phyloP scores from a whole-genome alignment of 345 rosid genomes.

The Lumnitzera racemosa region DNA sequence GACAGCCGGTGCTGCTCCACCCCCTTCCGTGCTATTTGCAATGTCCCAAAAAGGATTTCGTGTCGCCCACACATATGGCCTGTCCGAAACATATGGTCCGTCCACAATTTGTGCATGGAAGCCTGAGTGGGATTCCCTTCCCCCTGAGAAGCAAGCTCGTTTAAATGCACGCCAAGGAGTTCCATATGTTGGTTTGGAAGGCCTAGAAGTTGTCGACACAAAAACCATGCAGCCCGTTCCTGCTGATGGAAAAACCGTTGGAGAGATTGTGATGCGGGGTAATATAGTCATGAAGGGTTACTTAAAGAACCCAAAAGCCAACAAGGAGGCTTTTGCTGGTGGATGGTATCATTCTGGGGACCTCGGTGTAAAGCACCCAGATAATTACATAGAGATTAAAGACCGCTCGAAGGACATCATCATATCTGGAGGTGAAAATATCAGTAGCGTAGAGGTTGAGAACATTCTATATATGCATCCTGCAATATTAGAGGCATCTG shows the following conservation, averaged over 20 bases:
- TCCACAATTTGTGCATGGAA: conserved; percentile 84
- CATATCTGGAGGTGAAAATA: conserved; percentile 93
- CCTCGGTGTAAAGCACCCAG: conserved; percentile 82
- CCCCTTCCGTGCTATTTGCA: conserved; percentile 60
- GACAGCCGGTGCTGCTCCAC: conserved; percentile 94
- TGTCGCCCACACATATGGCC: conserved; percentile 81
- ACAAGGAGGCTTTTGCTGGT: conserved; percentile 64
- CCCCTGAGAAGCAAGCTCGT: conserved; percentile 64
- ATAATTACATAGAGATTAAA: conserved; percentile 74
- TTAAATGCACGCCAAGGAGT: conserved; percentile 95
- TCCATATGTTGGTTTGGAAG: conserved; percentile 54
- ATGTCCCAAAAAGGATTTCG: conserved; percentile 79
- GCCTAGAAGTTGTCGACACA: conserved; percentile 60
- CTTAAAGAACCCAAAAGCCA: conserved; percentile 73
- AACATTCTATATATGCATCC: conserved; percentile 65
- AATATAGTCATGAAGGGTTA: conserved; percentile 85
- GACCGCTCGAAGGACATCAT: conserved; percentile 90
- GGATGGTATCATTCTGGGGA: conserved; percentile 95
- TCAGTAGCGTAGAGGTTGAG: conserved; percentile 81
- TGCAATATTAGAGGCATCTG: conserved; percentile 71
- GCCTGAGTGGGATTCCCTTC: conserved; percentile 81
- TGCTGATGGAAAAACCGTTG: conserved; percentile 70
- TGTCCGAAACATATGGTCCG: conserved; percentile 89
- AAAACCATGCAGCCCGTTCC: conserved; percentile 62
- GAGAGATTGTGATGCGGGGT: conserved; percentile 84